A percentile compares a stretch with the other conserved stretches of the same genome.
Conservation (phyloP, 2,329 filamentous ascomycete genomes). For the Sporothrix humicola region DNA sequence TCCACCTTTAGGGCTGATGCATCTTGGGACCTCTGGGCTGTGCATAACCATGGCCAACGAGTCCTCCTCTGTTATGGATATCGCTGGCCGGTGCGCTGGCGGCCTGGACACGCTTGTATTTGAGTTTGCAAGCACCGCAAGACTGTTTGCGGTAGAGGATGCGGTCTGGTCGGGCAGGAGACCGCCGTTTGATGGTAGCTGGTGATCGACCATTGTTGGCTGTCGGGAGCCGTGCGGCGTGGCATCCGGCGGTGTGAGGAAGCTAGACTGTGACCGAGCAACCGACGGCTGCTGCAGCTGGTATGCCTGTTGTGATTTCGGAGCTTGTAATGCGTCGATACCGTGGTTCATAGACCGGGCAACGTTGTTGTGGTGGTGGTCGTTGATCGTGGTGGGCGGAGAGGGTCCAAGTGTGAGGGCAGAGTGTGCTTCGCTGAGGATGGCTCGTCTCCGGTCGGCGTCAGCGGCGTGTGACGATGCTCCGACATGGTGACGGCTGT, state of each 20-base stretch:
- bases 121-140: neutral
- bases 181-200: neutral
- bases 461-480: conserved; percentile 33
- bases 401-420: conserved; percentile 26
- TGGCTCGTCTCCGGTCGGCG: conserved; percentile 37
- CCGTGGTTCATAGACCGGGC: conserved; percentile 8
- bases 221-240: neutral
- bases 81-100: conserved; percentile 34
- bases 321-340: neutral
- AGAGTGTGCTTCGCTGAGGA: conserved; percentile 37
- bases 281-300: neutral
- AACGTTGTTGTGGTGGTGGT: conserved; percentile 38
- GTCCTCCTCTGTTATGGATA: conserved; percentile 47
- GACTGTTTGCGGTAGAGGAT: neutral
- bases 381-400: neutral
- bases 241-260: conserved; percentile 13
- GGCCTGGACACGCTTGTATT: neutral
- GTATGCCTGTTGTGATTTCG: neutral
- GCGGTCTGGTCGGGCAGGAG: neutral
- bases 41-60: conserved; percentile 57
- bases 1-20: conserved; percentile 76
- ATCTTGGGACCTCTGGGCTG: conserved; percentile 73
- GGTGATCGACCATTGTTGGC: neutral
- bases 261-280: neutral
- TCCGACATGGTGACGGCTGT: conserved; percentile 37